Evolutionary conservation across 345 rosid genomes (phyloP).

Genomic region (Pelargonium nanum): DNA sequence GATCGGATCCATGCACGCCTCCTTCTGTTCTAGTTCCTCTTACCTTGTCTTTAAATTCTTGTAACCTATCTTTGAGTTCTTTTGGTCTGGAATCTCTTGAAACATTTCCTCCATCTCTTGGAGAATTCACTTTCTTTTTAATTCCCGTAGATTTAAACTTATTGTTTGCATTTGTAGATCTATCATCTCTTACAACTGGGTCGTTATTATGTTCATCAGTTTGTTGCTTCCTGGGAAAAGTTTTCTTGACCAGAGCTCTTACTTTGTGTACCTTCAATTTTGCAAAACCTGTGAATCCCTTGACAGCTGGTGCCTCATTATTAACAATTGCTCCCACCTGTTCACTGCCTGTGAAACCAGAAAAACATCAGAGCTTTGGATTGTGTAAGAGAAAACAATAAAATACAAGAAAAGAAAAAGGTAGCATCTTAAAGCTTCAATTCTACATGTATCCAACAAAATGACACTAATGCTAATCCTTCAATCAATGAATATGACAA

Average conservation of each 20-base stretch:
- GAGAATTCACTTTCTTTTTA: constrained; percentile 16
- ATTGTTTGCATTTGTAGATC: constrained; percentile 5
- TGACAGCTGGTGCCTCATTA: constrained; percentile 11
- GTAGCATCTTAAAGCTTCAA: background rate
- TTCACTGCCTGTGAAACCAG: constrained; percentile 12
- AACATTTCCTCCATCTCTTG: constrained; percentile 8
- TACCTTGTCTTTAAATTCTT: constrained; percentile 3
- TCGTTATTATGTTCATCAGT: constrained; percentile 14
- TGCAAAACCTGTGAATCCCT: constrained; percentile 26
- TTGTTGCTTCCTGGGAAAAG: constrained; percentile 26
- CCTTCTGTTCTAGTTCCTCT: constrained; percentile 9
- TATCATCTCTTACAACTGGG: constrained; percentile 6
- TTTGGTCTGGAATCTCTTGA: constrained; percentile 5
- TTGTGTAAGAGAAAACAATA: background rate
- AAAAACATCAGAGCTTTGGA: background rate
- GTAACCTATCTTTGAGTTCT: constrained; percentile 5
- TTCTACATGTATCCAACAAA: background rate
- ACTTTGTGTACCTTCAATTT: constrained; percentile 55
- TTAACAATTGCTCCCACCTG: background rate
- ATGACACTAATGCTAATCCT: no score
- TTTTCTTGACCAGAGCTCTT: constrained; percentile 41
- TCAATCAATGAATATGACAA: no score
- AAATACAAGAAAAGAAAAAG: background rate
- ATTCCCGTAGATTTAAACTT: constrained; percentile 18
- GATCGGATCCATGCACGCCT: background rate